These are phyloP conservation scores for Pulveroboletus sp. DNA, from an alignment of 768 basidiomycete species.

Conservation along the genomic window DNA sequence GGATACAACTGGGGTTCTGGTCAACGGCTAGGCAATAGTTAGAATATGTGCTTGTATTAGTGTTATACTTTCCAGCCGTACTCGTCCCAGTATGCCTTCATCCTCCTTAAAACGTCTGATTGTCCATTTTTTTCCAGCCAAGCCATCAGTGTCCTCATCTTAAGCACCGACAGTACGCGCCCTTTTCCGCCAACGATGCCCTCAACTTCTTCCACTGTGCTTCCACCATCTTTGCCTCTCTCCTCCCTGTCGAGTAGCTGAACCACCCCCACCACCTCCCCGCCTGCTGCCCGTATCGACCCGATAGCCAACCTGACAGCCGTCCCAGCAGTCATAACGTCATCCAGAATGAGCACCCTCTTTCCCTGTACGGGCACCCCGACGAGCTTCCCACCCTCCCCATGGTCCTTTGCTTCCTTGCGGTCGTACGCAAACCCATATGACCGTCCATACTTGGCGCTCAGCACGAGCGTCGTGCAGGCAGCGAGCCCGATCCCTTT, in stretches of 20 bases:
- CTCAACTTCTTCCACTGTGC: constrained; percentile 84
- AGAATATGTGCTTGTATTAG: constrained; percentile 5
- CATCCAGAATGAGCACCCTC: constrained; percentile 87
- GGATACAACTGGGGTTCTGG: constrained; percentile 57
- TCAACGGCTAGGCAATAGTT: constrained; percentile 42
- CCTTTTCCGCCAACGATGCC: constrained; percentile 62
- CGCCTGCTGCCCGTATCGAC: constrained; percentile 63
- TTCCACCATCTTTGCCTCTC: constrained; percentile 46
- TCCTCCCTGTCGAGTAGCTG: constrained; percentile 73
- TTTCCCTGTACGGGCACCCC: constrained; percentile 81
- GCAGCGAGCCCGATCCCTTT: constrained; percentile 96
- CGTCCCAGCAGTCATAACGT: constrained; percentile 92
- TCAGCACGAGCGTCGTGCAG: constrained; percentile 72
- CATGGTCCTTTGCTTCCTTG: constrained; percentile 95
- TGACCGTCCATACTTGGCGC: constrained; percentile 57
- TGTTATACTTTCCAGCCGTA: constrained; percentile 28
- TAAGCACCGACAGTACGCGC: constrained; percentile 74
- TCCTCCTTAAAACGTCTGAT: constrained; percentile 58
- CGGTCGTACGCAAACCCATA: constrained; percentile 91
- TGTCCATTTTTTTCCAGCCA: constrained; percentile 77
- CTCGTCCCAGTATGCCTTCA: constrained; percentile 62
- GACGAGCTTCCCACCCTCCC: constrained; percentile 91
- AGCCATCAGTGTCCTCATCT: constrained; percentile 78
- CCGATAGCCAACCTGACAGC: constrained; percentile 84
- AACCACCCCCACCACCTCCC: constrained; percentile 85